These are phyloP conservation scores for Amaranthus palmeri DNA, from an alignment of 148 eudicot genomes.

Conservation along the genomic window DNA sequence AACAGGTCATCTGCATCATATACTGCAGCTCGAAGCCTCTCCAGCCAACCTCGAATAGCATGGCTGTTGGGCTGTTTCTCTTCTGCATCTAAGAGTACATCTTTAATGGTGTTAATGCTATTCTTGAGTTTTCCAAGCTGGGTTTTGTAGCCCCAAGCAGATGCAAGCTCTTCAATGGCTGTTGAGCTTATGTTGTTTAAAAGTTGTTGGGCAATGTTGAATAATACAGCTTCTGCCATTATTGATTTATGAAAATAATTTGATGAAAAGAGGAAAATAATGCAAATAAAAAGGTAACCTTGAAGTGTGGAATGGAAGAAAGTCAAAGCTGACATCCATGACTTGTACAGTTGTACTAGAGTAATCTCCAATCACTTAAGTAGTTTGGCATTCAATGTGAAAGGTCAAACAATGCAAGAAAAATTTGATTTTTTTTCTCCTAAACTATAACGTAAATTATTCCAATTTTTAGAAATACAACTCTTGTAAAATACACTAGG, in stretches of 20 bases:
- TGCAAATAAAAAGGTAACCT: neutral
- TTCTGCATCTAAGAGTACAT: conserved; percentile 15
- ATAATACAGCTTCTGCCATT: conserved; percentile 17
- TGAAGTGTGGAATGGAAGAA: neutral
- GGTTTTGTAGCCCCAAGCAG: conserved; percentile 13
- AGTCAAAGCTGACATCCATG: too few species aligned
- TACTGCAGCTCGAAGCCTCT: conserved; percentile 14
- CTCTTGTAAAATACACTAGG: too few species aligned
- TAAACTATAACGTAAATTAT: too few species aligned
- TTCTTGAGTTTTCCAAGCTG: conserved; percentile 8
- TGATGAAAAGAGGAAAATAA: neutral
- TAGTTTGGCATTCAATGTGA: too few species aligned
- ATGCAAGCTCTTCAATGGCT: conserved; percentile 13
- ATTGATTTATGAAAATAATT: neutral
- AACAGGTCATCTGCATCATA: conserved; percentile 23
- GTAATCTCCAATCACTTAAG: too few species aligned
- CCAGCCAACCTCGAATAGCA: conserved; percentile 15
- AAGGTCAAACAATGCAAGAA: too few species aligned
- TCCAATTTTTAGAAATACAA: too few species aligned
- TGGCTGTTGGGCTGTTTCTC: conserved; percentile 13
- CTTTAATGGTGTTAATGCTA: conserved; percentile 5
- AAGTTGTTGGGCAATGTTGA: conserved; percentile 8
- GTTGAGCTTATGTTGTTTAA: conserved; percentile 2
- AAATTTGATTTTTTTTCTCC: too few species aligned
- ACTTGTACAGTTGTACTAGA: too few species aligned